Evolutionary conservation across 371 early-diverging fungal species (phyloP).

Genomic region (Choanephora cucurbitarum): DNA sequence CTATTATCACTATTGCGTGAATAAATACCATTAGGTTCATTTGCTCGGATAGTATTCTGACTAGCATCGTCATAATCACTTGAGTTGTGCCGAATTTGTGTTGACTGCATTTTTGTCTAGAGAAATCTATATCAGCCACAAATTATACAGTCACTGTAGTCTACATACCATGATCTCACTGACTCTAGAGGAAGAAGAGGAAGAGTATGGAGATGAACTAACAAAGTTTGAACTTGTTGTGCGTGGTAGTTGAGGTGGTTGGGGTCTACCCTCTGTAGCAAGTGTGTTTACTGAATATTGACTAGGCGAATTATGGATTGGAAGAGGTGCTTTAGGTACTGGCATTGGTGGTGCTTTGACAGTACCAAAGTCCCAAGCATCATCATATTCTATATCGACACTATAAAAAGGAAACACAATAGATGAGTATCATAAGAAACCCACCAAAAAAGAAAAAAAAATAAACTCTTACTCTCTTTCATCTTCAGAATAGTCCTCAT

Average conservation of each 20-base stretch:
- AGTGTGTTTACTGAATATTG: conserved; percentile 31
- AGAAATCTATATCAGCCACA: not conserved
- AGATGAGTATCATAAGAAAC: no score
- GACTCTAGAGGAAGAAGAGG: conserved; percentile 12
- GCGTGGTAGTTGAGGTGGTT: conserved; percentile 4
- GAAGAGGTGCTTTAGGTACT: conserved; percentile 27
- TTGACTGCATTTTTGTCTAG: conserved; percentile 23
- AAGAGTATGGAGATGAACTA: conserved; percentile 10
- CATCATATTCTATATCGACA: conserved; percentile 35
- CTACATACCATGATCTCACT: conserved; percentile 30
- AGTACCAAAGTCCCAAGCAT: conserved; percentile 61
- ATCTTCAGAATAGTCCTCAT: conserved; percentile 62
- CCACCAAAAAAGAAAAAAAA: not conserved
- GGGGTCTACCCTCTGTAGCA: conserved; percentile 12
- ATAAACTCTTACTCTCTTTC: conserved; percentile 45
- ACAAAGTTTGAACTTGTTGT: conserved; percentile 17
- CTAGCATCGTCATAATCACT: conserved; percentile 28
- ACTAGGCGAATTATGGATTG: conserved; percentile 23
- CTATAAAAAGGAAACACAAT: conserved; percentile 14
- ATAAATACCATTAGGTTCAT: conserved; percentile 17
- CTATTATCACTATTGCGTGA: not conserved
- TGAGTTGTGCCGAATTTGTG: conserved; percentile 21
- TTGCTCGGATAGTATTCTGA: conserved; percentile 43
- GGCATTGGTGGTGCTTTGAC: conserved; percentile 45
- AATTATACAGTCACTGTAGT: not conserved